Percentiles rank a stretch among this genome's conserved stretches.
phyloP scores from a whole-genome alignment of 805 yeast species.

The Grigorovia yakushimaensis region DNA sequence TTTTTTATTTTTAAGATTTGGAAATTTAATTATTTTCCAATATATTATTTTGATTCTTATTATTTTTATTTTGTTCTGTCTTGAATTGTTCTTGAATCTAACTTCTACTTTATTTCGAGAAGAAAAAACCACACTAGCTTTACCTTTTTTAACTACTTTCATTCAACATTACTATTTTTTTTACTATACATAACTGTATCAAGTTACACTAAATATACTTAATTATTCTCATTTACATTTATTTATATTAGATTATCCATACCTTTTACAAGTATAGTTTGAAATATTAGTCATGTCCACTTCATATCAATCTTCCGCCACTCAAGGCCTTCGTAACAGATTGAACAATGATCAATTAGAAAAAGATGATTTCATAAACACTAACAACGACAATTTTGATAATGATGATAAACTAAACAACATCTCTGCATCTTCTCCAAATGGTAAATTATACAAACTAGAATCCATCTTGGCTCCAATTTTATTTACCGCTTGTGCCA shows the following conservation, averaged over 20 bases:
- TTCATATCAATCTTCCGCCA: background rate
- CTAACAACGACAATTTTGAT: background rate
- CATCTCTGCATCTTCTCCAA: background rate
- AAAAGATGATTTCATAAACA: background rate
- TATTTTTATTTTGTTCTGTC: too few species aligned
- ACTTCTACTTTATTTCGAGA: too few species aligned
- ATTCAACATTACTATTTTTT: too few species aligned
- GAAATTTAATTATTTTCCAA: too few species aligned
- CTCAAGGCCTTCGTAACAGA: background rate
- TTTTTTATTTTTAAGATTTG: background rate
- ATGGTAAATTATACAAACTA: background rate
- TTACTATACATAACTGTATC: too few species aligned
- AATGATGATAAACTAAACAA: background rate
- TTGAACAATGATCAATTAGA: background rate
- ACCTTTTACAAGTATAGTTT: background rate
- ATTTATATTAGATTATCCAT: too few species aligned
- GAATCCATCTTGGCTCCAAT: constrained; percentile 36
- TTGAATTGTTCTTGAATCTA: too few species aligned
- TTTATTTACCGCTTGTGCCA: constrained; percentile 36
- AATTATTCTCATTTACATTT: too few species aligned
- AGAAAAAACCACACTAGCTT: too few species aligned
- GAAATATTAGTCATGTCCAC: background rate
- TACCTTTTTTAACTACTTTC: too few species aligned
- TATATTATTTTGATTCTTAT: too few species aligned
- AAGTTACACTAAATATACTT: too few species aligned